Percentiles rank a stretch among this genome's conserved stretches.
Evolutionary conservation across 1,284 basidiomycete genomes (phyloP).

Genomic region (Leccinum angustisporum): DNA sequence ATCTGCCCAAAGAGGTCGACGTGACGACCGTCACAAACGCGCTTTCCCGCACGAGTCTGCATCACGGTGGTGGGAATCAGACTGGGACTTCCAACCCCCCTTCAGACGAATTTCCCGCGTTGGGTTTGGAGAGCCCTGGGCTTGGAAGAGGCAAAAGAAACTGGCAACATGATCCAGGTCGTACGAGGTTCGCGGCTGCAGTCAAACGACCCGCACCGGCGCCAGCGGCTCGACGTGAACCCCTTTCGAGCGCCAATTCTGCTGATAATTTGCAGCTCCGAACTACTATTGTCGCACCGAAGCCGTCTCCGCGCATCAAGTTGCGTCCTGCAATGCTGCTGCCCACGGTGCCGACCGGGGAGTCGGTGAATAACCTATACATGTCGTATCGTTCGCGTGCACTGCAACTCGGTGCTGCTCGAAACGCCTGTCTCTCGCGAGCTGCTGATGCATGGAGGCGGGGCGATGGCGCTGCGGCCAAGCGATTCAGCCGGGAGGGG

Average conservation of each 20-base stretch:
- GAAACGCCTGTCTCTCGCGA: conserved; percentile 92
- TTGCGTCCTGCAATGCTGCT: conserved; percentile 81
- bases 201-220: conserved; percentile 63
- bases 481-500: conserved; percentile 90
- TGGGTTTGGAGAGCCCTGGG: conserved; percentile 47
- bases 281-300: conserved; percentile 75
- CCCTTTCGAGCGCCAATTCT: conserved; percentile 37
- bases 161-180: conserved; percentile 66
- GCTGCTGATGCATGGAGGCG: conserved; percentile 94
- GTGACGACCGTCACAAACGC: conserved; percentile 64
- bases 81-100: conserved; percentile 44
- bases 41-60: conserved; percentile 69
- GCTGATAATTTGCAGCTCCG: conserved; percentile 64
- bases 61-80: conserved; percentile 39
- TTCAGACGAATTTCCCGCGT: conserved; percentile 86
- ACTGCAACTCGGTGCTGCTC: conserved; percentile 86
- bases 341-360: conserved; percentile 86
- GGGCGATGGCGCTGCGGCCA: conserved; percentile 93
- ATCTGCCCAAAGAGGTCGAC: conserved; percentile 80
- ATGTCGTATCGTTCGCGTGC: conserved; percentile 85
- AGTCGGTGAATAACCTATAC: conserved; percentile 78
- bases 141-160: conserved; percentile 37
- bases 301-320: conserved; percentile 80
- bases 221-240: conserved; percentile 27
- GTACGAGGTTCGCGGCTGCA: conserved; percentile 81